Percentiles rank a stretch among this genome's conserved stretches.
Evolutionary conservation across 306 rosid genomes (phyloP).

Genomic region (Datisca glomerata): DNA sequence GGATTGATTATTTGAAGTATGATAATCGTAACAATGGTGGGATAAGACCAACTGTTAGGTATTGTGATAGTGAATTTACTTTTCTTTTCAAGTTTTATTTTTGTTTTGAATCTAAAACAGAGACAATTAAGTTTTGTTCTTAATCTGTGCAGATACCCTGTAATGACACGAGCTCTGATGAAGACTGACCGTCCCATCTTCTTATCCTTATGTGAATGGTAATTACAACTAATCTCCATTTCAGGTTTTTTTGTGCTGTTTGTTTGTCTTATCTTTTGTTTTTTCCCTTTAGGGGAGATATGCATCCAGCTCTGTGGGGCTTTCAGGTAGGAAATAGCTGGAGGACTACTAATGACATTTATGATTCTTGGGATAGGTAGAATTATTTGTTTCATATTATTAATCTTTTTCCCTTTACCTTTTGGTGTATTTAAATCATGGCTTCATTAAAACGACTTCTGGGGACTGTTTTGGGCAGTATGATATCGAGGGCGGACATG

Average conservation of each 20-base stretch:
- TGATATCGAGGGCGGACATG: slow-evolving; percentile 66
- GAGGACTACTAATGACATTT: slow-evolving; percentile 81
- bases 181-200: slow-evolving; percentile 74
- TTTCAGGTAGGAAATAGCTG: slow-evolving; percentile 77
- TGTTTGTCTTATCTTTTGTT: background rate
- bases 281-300: slow-evolving; percentile 53
- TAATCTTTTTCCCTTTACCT: background rate
- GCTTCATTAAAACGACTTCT: background rate
- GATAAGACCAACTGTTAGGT: slow-evolving; percentile 68
- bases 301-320: slow-evolving; percentile 93
- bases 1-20: slow-evolving; percentile 92
- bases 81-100: background rate
- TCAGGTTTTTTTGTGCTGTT: background rate
- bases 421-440: background rate
- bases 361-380: slow-evolving; percentile 76
- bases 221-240: slow-evolving; percentile 3
- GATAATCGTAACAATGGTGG: slow-evolving; percentile 67
- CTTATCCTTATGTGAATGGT: slow-evolving; percentile 93
- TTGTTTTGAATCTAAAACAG: background rate
- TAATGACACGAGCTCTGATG: slow-evolving; percentile 81
- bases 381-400: background rate
- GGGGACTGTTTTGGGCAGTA: slow-evolving; percentile 26
- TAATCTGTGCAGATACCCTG: slow-evolving; percentile 44
- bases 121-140: background rate
- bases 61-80: slow-evolving; percentile 1